A percentile compares a stretch with the other conserved stretches of the same genome.
phyloP scores from a whole-genome alignment of 345 rosid species.

The Alliaria petiolata region DNA sequence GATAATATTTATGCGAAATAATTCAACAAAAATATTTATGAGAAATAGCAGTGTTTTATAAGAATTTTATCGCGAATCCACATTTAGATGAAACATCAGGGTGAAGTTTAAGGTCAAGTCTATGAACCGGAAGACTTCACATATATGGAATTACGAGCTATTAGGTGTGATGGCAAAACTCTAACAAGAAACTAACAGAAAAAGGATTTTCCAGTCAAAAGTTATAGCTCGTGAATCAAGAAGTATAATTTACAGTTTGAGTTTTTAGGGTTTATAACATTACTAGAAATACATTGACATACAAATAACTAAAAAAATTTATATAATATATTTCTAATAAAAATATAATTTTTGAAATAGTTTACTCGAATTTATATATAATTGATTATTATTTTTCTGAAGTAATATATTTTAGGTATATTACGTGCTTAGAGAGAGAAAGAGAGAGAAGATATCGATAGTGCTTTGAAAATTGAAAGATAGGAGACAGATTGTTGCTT shows the following conservation, averaged over 20 bases:
- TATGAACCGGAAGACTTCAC: not conserved
- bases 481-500: constrained; percentile 65
- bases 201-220: no score
- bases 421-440: constrained; percentile 7
- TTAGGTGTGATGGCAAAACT: not conserved
- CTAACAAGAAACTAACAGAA: not conserved
- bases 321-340: not conserved
- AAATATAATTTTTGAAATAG: not conserved
- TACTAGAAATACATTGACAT: not conserved
- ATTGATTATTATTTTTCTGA: not conserved
- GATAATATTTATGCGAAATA: no score
- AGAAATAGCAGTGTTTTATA: not conserved
- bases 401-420: not conserved
- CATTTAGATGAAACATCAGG: not conserved
- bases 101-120: not conserved
- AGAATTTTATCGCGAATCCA: not conserved
- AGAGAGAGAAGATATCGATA: constrained; percentile 27
- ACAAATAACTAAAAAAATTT: not conserved
- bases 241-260: not conserved
- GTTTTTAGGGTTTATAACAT: not conserved
- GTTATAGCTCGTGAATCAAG: not conserved
- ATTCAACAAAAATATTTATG: no score
- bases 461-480: constrained; percentile 41
- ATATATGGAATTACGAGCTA: no score
- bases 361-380: not conserved